Evolutionary conservation across 1,139 yeast genomes (phyloP), one percentile per base, ranked within the genome.

Genomic region (Saccharomycopsis crataegensis): DNA sequence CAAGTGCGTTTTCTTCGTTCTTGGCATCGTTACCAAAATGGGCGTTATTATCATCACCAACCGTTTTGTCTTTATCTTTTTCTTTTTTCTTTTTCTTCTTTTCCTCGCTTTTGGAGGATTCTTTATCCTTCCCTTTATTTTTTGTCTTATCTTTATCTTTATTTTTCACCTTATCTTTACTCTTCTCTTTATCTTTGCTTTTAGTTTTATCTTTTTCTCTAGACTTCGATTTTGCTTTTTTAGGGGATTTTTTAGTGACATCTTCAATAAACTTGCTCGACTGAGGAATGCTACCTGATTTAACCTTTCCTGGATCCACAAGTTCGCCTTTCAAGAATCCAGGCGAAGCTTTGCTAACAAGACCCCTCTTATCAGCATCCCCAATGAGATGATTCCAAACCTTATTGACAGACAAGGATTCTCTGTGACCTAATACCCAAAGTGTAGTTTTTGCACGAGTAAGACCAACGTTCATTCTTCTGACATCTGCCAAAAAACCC

Each of bases 401-500:
- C 31, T 72, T 73, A 63, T 88, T 85, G 55, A 79, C 71, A 16
- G 67, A 63, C 59, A 91, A 75, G 0, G 95, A 81, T 9, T 73
- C 72, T 46, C 75, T 79, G 62, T 88, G 84, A 31, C 99, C 99
- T 37, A 94, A 70, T 57, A 94, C 83, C 98, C 98, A 93, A 59
- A 94, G 71, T 0, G 98, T 86, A 1, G 96, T 78, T 61, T 85
- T 80, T 0, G 99, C 98, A 73, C 99, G 86, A 1, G 98, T 91
- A 49, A 91, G 72, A 0, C 96, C 97, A 57, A 91, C 98, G 68
- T 91, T 91, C 96, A 91, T 87, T 72, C 98, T 86, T 60, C 98
- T 78, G 44, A 84, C 76, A 69, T 91, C 98, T 58, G 86, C 83
- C 67, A 91, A 78, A 68, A 91, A 91, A 33, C 98, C 98, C 59